Percentiles rank a stretch among this genome's conserved stretches.
phyloP scores from a whole-genome alignment of 176 grass and related monocot genomes.

The Paspalum vaginatum region DNA sequence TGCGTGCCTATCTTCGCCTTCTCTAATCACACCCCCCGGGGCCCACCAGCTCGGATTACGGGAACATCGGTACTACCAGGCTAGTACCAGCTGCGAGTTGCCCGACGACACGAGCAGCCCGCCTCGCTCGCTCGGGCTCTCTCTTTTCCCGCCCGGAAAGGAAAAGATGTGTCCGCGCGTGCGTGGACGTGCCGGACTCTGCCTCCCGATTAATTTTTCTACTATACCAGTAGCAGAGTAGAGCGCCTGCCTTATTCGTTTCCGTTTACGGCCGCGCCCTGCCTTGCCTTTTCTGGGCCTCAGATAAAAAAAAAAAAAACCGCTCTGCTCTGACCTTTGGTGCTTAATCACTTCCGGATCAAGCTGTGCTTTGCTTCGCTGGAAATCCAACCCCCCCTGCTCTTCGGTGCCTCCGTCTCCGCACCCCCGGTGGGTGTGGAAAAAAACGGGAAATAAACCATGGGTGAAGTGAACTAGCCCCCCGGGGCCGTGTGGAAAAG shows the following conservation, averaged over 20 bases:
- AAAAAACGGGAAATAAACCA: background rate
- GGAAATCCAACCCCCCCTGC: background rate
- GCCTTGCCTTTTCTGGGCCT: conserved; percentile 6
- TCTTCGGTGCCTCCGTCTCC: no score
- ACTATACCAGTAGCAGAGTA: no score
- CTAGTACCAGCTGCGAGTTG: no score
- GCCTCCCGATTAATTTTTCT: no score
- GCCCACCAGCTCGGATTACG: no score
- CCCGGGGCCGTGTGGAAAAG: background rate
- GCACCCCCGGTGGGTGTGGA: background rate
- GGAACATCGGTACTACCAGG: no score
- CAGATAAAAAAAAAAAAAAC: conserved; percentile 1
- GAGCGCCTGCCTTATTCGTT: background rate
- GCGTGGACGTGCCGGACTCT: conserved; percentile 9
- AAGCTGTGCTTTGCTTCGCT: conserved; percentile 28
- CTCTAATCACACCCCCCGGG: no score
- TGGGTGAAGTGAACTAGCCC: background rate
- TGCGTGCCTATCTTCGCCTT: no score
- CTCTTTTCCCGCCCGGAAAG: background rate
- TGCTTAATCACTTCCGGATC: background rate
- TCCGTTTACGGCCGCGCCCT: background rate
- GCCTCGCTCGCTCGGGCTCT: no score
- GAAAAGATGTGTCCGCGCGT: background rate
- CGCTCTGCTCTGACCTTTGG: background rate
- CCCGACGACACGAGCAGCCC: no score